Evolutionary conservation across 352 stramenopile species (phyloP).

Genomic region (Pythium oligandrum): DNA sequence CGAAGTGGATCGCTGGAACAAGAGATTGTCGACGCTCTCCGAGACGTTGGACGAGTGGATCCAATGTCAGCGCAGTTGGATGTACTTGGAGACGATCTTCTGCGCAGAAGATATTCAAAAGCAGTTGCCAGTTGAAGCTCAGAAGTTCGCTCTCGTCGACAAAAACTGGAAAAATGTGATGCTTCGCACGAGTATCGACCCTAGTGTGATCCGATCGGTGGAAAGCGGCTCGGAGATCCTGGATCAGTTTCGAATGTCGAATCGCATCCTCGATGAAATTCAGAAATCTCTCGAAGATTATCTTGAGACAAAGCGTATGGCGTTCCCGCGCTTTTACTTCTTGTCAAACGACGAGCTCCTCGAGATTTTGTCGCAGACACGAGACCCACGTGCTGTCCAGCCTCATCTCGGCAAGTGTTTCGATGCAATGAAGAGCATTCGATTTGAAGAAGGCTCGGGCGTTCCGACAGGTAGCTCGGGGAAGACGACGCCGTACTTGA

Average conservation of each 20-base stretch:
- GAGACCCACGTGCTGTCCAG: conserved; percentile 86
- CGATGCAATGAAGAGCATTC: conserved; percentile 90
- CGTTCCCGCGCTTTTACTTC: conserved; percentile 91
- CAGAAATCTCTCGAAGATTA: conserved; percentile 92
- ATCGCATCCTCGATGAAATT: conserved; percentile 86
- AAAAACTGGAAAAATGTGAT: conserved; percentile 86
- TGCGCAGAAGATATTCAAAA: conserved; percentile 88
- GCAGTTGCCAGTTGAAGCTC: conserved; percentile 77
- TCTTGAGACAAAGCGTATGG: conserved; percentile 90
- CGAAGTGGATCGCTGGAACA: conserved; percentile 88
- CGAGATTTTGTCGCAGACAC: conserved; percentile 89
- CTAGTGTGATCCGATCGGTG: conserved; percentile 72
- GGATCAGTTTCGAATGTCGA: conserved; percentile 82
- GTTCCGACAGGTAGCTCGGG: conserved; percentile 24
- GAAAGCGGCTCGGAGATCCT: conserved; percentile 68
- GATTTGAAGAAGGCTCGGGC: conserved; percentile 53
- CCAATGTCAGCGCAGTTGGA: conserved; percentile 80
- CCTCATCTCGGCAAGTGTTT: conserved; percentile 91
- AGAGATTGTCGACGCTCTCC: conserved; percentile 77
- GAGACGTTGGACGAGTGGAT: conserved; percentile 86
- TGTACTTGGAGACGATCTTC: conserved; percentile 89
- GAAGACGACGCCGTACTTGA: conserved; percentile 31
- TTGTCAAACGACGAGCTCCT: conserved; percentile 90
- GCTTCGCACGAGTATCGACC: conserved; percentile 69
- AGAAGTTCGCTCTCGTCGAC: conserved; percentile 83